Base-by-base conservation (phyloP, 2,329 filamentous ascomycete species). In the Aspergillus fischeri region DNA sequence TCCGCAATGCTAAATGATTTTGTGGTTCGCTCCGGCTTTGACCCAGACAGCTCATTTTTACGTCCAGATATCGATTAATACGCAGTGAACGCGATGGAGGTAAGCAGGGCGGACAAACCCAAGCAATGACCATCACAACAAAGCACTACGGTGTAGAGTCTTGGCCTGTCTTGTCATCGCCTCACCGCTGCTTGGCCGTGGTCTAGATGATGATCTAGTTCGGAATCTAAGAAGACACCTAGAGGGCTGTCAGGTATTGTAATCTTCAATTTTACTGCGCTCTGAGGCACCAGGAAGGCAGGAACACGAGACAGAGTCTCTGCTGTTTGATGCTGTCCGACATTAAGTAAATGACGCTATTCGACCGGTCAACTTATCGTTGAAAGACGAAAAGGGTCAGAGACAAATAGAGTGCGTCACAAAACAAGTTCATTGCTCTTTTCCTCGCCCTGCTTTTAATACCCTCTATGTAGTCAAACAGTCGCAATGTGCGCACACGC, bases 401-500 rank as follows among this genome's bases (percentile, higher is more conserved):
- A 24, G 21, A 47, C 32, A 17, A 17, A 17, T 17, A 17, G 14
- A 17, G 14, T 7, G 32, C 14, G 21, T 27, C 45, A 25, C 28
- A 49, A 21, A 17, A 21, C 32, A 32, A 17, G 38, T 38, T 58
- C 35, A 49, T 56, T 59, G 51, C 49, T 56, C 41, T 55, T 60
- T 32, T 42, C 58, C 51, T 55, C 56, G 48, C 50, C 45, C 44
- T 53, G 51, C 51, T 55, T 55, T 57, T 52, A 11, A 55, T 52
- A 44, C 21, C 38, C 29, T 56, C 49, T 58, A 49, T 54, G 41
- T 28, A 52, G 28, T 21, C 51, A 45, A 52, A 52, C 28, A 14
- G 17, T 17, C 21, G 14, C 41, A 35, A 58, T 53, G 49, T 53
- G 49, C 49, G 49, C 49, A 57, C 25, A 54, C 27, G 45, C 41